These are phyloP conservation scores for Camelina neglecta DNA, from an alignment of 345 rosid species.

Conservation along the genomic window DNA sequence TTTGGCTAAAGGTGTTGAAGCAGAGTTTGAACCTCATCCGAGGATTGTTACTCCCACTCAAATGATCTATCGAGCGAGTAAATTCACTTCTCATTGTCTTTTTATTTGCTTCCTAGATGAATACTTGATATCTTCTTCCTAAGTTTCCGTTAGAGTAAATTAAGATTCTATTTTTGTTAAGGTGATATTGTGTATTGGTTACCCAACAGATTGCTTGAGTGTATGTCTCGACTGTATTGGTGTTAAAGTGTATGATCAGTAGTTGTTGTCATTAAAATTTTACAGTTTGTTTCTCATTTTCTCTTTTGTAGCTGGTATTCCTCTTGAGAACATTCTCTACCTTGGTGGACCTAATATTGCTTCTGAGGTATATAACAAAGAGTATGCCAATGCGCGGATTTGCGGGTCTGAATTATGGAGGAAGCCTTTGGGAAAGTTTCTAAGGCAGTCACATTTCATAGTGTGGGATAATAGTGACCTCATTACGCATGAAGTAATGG, in stretches of 20 bases:
- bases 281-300: background rate
- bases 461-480: slow-evolving; percentile 99
- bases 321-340: slow-evolving; percentile 85
- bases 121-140: background rate
- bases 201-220: background rate
- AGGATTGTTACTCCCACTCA: slow-evolving; percentile 90
- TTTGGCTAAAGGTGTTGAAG: slow-evolving; percentile 91
- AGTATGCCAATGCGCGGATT: slow-evolving; percentile 96
- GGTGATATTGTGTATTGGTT: background rate
- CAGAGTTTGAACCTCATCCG: slow-evolving; percentile 78
- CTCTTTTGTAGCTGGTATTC: slow-evolving; percentile 41
- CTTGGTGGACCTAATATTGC: slow-evolving; percentile 99
- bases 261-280: background rate
- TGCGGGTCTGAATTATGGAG: slow-evolving; percentile 98
- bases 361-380: slow-evolving; percentile 89
- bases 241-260: background rate
- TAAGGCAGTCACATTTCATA: slow-evolving; percentile 88
- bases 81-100: slow-evolving; percentile 30
- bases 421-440: slow-evolving; percentile 86
- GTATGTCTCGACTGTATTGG: background rate
- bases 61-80: slow-evolving; percentile 89
- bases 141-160: background rate
- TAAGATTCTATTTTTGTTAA: too few relatives aligned
- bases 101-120: slow-evolving; percentile 4
- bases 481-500: slow-evolving; percentile 99